Conservation (phyloP, 352 stramenopile genomes). For the Phytophthora cajani region DNA sequence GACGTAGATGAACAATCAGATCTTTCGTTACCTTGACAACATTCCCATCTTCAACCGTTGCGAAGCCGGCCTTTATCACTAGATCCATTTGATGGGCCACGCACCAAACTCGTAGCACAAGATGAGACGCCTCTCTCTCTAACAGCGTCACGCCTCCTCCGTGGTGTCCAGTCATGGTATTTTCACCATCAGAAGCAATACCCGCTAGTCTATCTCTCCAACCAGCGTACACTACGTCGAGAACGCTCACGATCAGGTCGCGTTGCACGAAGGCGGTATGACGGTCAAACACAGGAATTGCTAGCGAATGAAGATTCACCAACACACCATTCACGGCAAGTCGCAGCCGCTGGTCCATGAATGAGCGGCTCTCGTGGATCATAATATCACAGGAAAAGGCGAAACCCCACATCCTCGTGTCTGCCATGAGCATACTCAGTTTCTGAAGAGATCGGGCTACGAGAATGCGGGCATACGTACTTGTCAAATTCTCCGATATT, state of each 20-base stretch:
- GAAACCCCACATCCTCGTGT: too few relatives aligned
- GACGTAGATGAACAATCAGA: slow-evolving; percentile 6
- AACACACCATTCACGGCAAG: too few relatives aligned
- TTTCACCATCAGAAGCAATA: neutral
- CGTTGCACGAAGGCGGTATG: too few relatives aligned
- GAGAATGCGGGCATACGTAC: neutral
- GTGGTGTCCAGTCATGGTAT: neutral
- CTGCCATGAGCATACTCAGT: too few relatives aligned
- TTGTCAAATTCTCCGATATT: neutral
- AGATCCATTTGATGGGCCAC: slow-evolving; percentile 7
- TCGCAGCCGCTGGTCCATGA: too few relatives aligned
- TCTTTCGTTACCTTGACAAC: neutral
- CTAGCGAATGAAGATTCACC: too few relatives aligned
- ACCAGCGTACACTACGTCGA: too few relatives aligned
- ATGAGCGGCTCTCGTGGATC: neutral
- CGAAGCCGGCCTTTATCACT: neutral
- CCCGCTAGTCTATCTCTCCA: too few relatives aligned
- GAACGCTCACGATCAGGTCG: too few relatives aligned
- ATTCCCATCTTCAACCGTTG: neutral
- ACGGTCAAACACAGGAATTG: too few relatives aligned
- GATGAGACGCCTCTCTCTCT: neutral
- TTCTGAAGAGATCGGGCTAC: neutral
- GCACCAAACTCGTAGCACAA: slow-evolving; percentile 2
- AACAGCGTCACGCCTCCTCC: too few relatives aligned
- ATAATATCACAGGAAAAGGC: too few relatives aligned